A percentile compares a stretch with the other conserved stretches of the same genome.
Conservation (phyloP, 768 basidiomycete species). For the Auriscalpium orientale region DNA sequence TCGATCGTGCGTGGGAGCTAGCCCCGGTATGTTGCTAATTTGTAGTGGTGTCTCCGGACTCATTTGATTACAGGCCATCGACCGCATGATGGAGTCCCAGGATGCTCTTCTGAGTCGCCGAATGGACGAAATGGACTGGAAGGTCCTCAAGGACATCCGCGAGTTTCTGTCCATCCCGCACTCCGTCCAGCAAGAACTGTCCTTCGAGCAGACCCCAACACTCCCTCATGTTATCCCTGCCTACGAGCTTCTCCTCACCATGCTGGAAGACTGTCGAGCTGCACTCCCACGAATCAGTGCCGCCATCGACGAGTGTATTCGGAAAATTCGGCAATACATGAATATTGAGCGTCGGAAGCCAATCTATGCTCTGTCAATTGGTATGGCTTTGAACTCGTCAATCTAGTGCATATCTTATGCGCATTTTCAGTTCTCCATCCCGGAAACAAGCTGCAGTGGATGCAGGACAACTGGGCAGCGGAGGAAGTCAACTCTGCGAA, state of each 20-base stretch:
- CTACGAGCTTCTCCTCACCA: background rate
- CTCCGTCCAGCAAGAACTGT: constrained; percentile 1
- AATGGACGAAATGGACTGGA: background rate
- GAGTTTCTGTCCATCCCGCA: constrained; percentile 1
- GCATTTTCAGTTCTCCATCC: background rate
- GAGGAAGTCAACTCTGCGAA: background rate
- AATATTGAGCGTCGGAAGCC: background rate
- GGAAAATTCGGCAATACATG: background rate
- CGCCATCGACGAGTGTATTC: background rate
- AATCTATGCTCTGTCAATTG: background rate
- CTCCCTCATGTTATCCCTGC: background rate
- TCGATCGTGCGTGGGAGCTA: constrained; percentile 16
- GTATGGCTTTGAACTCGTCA: background rate
- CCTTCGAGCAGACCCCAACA: background rate
- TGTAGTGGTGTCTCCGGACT: background rate
- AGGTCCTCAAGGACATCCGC: background rate
- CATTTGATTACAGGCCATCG: background rate
- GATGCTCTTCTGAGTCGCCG: background rate
- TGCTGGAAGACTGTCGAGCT: background rate
- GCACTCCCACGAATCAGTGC: background rate
- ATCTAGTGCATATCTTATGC: too few species aligned
- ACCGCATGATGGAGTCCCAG: background rate
- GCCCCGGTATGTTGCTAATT: background rate
- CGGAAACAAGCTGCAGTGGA: background rate
- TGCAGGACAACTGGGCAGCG: background rate